A percentile compares a stretch with the other conserved stretches of the same genome.
Conservation (phyloP, 345 rosid genomes). For the Hibiscus syriacus region DNA sequence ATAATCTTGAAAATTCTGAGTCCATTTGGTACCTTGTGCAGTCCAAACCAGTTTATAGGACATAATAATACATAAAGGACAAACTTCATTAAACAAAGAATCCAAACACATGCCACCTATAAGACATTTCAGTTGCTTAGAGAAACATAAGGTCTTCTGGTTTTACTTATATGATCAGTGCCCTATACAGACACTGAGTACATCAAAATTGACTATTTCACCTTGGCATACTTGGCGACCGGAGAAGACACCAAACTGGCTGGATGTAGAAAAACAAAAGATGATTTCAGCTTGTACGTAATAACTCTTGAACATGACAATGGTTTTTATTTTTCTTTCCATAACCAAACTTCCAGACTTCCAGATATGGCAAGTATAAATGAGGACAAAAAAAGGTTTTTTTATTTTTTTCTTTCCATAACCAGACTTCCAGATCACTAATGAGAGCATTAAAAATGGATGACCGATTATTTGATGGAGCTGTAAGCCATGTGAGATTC, state of each 20-base stretch:
- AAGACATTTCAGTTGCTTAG: not conserved
- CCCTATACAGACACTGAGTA: not conserved
- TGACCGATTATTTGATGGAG: not conserved
- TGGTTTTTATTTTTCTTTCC: not conserved
- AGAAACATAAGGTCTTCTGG: not conserved
- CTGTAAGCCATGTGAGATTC: not conserved
- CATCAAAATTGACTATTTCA: not conserved
- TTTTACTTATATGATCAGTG: not conserved
- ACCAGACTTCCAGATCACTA: not conserved
- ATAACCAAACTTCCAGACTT: not conserved
- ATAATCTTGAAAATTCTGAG: not conserved
- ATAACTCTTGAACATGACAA: not conserved
- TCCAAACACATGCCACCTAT: constrained; percentile 2
- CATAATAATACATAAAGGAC: not conserved
- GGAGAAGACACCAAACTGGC: not conserved
- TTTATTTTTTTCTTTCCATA: not conserved
- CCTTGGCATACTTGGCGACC: not conserved
- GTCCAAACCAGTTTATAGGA: not conserved
- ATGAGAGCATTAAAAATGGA: not conserved
- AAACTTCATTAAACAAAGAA: not conserved
- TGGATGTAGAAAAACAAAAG: not conserved
- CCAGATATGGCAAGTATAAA: not conserved
- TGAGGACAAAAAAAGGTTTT: not conserved
- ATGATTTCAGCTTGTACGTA: not conserved
- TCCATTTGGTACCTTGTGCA: not conserved